Evolutionary conservation across 2,329 filamentous ascomycete genomes (phyloP).

Genomic region (Rhexocercosporidium sp.): DNA sequence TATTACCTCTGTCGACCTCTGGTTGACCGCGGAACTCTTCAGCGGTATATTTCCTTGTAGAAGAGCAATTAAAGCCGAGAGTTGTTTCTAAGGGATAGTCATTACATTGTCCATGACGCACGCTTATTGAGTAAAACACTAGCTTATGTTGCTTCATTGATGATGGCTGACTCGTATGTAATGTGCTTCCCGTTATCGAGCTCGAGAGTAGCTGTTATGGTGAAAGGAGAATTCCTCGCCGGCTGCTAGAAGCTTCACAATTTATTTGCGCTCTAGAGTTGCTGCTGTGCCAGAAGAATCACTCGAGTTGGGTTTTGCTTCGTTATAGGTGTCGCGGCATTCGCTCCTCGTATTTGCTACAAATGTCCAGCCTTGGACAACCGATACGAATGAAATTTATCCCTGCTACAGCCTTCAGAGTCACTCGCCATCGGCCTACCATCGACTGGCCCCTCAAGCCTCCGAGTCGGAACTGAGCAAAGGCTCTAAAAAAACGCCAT

Average conservation of each 20-base stretch:
- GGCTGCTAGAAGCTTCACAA: not conserved
- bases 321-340: conserved; percentile 14
- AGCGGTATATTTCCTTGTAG: no score
- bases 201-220: conserved; percentile 17
- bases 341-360: conserved; percentile 8
- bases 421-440: conserved; percentile 21
- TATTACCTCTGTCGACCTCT: no score
- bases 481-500: conserved; percentile 30
- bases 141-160: no score
- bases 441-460: conserved; percentile 23
- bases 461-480: conserved; percentile 30
- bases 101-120: no score
- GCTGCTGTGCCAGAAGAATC: conserved; percentile 12
- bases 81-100: no score
- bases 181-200: conserved; percentile 13
- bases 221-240: conserved; percentile 11
- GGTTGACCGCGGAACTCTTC: no score
- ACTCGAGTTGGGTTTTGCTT: conserved; percentile 21
- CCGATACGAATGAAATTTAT: conserved; percentile 26
- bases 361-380: conserved; percentile 21
- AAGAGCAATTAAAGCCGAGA: no score
- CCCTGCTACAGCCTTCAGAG: conserved; percentile 20
- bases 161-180: no score
- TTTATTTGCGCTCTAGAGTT: conserved; percentile 14
- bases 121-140: no score